These are phyloP conservation scores for Fusarium poae DNA, from an alignment of 2,329 filamentous ascomycete genomes.

Conservation along the genomic window DNA sequence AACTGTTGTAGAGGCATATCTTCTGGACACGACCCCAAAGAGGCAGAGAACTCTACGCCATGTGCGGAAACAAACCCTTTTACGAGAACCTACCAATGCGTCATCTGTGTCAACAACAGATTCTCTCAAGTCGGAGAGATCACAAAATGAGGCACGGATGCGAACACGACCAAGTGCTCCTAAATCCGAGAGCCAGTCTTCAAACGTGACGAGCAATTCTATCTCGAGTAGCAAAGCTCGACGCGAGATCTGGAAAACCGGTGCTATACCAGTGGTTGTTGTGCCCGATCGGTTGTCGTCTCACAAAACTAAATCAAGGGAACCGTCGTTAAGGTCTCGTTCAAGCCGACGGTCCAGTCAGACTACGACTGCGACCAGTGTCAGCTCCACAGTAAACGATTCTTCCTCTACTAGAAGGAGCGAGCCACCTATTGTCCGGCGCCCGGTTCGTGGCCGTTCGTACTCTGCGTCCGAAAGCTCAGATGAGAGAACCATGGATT, in stretches of 20 bases:
- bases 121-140: conserved; percentile 30
- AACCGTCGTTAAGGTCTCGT: conserved; percentile 71
- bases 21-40: conserved; percentile 63
- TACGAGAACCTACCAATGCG: conserved; percentile 60
- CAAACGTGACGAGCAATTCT: conserved; percentile 63
- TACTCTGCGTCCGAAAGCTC: conserved; percentile 64
- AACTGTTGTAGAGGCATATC: conserved; percentile 69
- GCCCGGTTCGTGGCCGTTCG: conserved; percentile 56
- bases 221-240: conserved; percentile 67
- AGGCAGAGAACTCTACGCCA: conserved; percentile 70
- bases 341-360: conserved; percentile 69
- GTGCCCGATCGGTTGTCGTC: conserved; percentile 71
- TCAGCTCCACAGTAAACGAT: conserved; percentile 62
- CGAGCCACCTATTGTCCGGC: conserved; percentile 58
- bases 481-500: conserved; percentile 71
- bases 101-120: conserved; percentile 28
- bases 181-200: conserved; percentile 63
- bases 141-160: conserved; percentile 48
- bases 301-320: conserved; percentile 63
- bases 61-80: conserved; percentile 66
- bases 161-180: conserved; percentile 48
- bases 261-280: conserved; percentile 72
- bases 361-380: conserved; percentile 68
- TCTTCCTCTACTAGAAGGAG: conserved; percentile 59
- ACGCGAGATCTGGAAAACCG: conserved; percentile 70